Base-by-base conservation (phyloP, 306 rosid species). In the Clitoria ternatea region DNA sequence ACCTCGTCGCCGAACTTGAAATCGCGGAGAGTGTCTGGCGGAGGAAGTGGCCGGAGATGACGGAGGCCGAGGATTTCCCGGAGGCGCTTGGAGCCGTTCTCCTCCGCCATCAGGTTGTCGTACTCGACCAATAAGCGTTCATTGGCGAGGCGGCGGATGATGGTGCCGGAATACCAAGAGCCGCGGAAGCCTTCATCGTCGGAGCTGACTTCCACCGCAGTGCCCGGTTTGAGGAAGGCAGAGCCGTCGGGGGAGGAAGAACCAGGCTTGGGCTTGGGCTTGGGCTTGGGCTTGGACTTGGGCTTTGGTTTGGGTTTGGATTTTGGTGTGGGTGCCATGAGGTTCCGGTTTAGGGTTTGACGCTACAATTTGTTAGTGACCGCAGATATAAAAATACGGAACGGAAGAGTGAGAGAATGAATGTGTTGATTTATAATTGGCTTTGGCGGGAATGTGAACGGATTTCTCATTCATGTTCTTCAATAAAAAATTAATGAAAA, bases 181-280 rank as follows among this genome's bases (percentile, higher is more conserved):
- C 92, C 92, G 33, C 76, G 82, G 64, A 87, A 87, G 8, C 92
- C 92, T 1, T 77, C 81, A 26, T 87, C 89, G 3, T 82, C 82
- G 12, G 86, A 24, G 75, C 78, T 75, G 50, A 87, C 7, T 74
- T 88, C 88, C 15, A 86, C 85, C 3, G 60, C 54, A 4, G 81
- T 26, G 33, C 87, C 89, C 0, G 84, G 59, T 33, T 61, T 50
- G 73, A 86, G 75, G 42, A 14, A 12, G 8, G 61, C 4, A 1
- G 67, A 6, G 63, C 26, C 0, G 73, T 1, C 0, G 19, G 74
- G 6, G 2, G 72, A 7, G 1, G 80, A 22, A 27, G 72, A 5
- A 2, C 70, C 1, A 62, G 66, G 11, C 19, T 75, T 7, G 73
- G 73, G 14, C 30, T 61, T 42, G 8, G 71, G 63, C 7, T 0